Evolutionary conservation across 2,329 filamentous ascomycete species (phyloP), one percentile per base, ranked within the genome.

Genomic region (Arthrobotrys megalospora): DNA sequence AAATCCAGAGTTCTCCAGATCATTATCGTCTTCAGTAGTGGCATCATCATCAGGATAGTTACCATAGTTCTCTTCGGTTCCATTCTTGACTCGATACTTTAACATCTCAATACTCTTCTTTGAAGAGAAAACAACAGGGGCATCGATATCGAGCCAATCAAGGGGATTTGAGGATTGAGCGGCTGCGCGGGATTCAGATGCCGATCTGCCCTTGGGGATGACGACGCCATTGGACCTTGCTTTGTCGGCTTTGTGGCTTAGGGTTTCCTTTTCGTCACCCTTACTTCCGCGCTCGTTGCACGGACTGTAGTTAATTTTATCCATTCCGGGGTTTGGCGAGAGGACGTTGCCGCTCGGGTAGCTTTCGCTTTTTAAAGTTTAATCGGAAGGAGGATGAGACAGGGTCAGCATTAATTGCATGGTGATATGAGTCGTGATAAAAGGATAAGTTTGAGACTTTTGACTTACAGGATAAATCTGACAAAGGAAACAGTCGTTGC

Each of bases 321-420:
- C 19, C 34, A 60, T 41, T 24, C 24, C 7, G 11, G 14, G 8
- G 19, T 11, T 12, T 38, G 21, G 52, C 36, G 55, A 53, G 19
- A 28, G 45, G n/a, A 60, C 55, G 55, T 43, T 60, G 16, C 55
- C 55, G 55, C 36, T 60, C 55, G 16, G 36, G 36, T 60, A 60
- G 11, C 19, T 60, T 60, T 60, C 6, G 6, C 6, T 12, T 45
- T n/a, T 14, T 45, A 14, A 45, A 58, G n/a, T 32, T 50, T n/a
- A 5, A 24, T 19, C n/a, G n/a, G 5, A 34, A 10, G 24, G 12
- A 12, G 12, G 6, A 19, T 38, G 28, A 38, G 32, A 38, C 52
- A 58, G 12, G 28, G 34, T 34, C 41, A 45, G 41, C 6, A 28
- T 28, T 45, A n/a, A n/a, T n/a, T 45, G 41, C 6, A 45, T 8